Evolutionary conservation across 176 grass and related monocot species (phyloP), one percentile per base, ranked within the genome.

Genomic region (Bromus sterilis): DNA sequence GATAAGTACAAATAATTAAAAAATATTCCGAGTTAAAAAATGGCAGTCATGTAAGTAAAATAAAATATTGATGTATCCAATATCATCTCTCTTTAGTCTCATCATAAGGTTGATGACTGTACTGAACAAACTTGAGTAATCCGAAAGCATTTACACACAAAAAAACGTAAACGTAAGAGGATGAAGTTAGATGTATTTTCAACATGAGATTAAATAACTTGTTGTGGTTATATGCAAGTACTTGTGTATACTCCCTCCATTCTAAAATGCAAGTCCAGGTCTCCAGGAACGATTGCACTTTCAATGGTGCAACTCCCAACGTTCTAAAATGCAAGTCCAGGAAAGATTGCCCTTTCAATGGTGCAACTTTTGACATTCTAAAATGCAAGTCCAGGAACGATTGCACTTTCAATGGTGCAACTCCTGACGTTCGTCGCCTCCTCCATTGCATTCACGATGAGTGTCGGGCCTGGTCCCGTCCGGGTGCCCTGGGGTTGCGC

Each of bases 1-100:
- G 16, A 20, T 7, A 80, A 91, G 85, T 66, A 71, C 20, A 68
- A 63, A 71, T 30, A 36, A 68, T 78, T 80, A 49, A 4, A 35
- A 78, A 85, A 29, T 65, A 36, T 60, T 57, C 46, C 18, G 25
- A 71, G 40, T 55, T 58, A 10, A 74, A 56, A 87, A 86, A 24
- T 46, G 63, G 31, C 16, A 76, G 62, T 56, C 35, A 68, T 56
- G 29, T 60, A 61, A 28, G 35, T 49, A 37, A 65, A 57, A 79
- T 28, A 11, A 56, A 56, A 78, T 35, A 42, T 78, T 56, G 55
- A 71, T 76, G 42, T 14, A 49, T 43, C 62, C 26, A 69, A 64
- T 4, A 65, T 21, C 16, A 35, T 35, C 10, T 0, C 5, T 56
- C 12, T 32, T 76, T 26, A 42, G 43, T 29, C 83, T 83, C 77